A percentile compares a stretch with the other conserved stretches of the same genome.
Evolutionary conservation across 2,329 filamentous ascomycete genomes (phyloP).

Genomic region (Trichophyton verrucosum): DNA sequence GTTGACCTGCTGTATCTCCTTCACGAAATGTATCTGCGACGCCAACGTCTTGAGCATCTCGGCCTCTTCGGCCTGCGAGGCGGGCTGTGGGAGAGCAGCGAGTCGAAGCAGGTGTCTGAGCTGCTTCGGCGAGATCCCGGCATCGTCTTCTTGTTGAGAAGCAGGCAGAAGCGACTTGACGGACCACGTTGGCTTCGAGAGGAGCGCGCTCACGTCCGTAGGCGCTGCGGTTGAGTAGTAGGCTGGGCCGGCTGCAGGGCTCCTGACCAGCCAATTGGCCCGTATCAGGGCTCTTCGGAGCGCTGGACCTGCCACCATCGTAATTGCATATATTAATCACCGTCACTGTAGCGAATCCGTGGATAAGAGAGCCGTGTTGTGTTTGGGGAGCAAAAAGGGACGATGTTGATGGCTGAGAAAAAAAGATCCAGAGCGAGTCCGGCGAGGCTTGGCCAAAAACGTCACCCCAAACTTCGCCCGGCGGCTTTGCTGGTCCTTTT

Average conservation of each 20-base stretch:
- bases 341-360: background rate
- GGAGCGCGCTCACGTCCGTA: constrained; percentile 31
- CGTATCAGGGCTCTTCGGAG: background rate
- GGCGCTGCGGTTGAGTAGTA: constrained; percentile 1
- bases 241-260: background rate
- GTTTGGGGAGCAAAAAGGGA: background rate
- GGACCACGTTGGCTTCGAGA: constrained; percentile 70
- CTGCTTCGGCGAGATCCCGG: constrained; percentile 49
- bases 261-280: background rate
- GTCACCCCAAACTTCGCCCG: background rate
- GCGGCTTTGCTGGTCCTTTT: no score
- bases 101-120: constrained; percentile 77
- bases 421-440: background rate
- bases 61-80: constrained; percentile 48
- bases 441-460: background rate
- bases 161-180: constrained; percentile 54
- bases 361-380: background rate
- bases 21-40: constrained; percentile 83
- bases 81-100: constrained; percentile 69
- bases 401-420: background rate
- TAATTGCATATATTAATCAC: background rate
- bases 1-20: constrained; percentile 66
- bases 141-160: constrained; percentile 19
- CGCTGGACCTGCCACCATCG: background rate
- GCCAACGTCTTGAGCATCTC: constrained; percentile 62